Conservation (phyloP, 371 early-diverging fungal genomes). For the Mortierella sp. region DNA sequence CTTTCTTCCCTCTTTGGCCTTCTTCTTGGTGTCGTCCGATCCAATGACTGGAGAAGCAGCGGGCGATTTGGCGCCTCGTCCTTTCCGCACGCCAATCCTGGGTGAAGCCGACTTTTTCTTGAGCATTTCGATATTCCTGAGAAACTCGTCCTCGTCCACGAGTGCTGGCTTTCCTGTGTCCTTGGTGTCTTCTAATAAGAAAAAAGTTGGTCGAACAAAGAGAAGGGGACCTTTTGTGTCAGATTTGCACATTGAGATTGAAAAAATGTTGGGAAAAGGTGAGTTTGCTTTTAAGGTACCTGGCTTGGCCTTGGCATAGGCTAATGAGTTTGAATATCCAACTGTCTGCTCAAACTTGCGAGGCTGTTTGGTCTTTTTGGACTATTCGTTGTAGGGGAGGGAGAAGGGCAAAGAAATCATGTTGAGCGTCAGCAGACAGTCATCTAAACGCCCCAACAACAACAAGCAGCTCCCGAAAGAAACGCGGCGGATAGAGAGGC, state of each 20-base stretch:
- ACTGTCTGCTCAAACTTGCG: constrained; percentile 89
- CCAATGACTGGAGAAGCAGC: constrained; percentile 57
- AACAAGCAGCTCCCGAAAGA: too few species aligned
- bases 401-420: neutral
- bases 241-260: neutral
- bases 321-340: constrained; percentile 81
- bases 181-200: constrained; percentile 33
- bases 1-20: constrained; percentile 67
- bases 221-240: neutral
- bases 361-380: constrained; percentile 69
- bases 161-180: constrained; percentile 32
- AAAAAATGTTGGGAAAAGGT: neutral
- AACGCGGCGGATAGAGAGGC: too few species aligned
- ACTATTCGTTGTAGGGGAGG: constrained; percentile 11
- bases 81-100: constrained; percentile 53
- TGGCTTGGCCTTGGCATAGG: constrained; percentile 76
- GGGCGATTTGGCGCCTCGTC: constrained; percentile 53
- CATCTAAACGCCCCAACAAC: neutral
- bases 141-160: constrained; percentile 75
- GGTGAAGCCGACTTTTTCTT: constrained; percentile 58
- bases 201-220: neutral
- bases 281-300: constrained; percentile 35
- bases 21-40: constrained; percentile 52
- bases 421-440: neutral
- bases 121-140: constrained; percentile 68